These are phyloP conservation scores for Termitomyces sp. DNA, from an alignment of 1,284 basidiomycete species.

Conservation along the genomic window DNA sequence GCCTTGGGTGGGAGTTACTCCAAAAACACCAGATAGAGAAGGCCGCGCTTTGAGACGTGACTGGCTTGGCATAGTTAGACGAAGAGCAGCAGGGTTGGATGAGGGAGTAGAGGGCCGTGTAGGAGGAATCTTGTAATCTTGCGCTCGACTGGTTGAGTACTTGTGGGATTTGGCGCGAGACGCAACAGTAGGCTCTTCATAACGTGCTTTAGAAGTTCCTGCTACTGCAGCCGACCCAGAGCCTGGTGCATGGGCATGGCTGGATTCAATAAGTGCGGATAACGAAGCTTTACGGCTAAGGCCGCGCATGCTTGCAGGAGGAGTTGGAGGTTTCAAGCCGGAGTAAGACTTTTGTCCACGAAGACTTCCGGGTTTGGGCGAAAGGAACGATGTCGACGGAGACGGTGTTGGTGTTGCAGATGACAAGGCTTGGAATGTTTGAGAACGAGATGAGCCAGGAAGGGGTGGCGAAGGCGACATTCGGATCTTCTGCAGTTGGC, in stretches of 20 bases:
- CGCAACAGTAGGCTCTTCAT: constrained; percentile 72
- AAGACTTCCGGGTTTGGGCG: constrained; percentile 64
- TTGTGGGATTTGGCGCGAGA: constrained; percentile 71
- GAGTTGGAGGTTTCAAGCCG: constrained; percentile 66
- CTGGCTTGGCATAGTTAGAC: constrained; percentile 81
- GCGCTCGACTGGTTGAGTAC: constrained; percentile 54
- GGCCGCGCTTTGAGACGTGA: constrained; percentile 69
- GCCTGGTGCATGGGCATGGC: constrained; percentile 50
- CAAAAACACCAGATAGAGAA: constrained; percentile 69
- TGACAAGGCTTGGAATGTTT: constrained; percentile 56
- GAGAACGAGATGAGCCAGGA: constrained; percentile 46
- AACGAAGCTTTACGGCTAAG: constrained; percentile 71
- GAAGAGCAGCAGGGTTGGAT: constrained; percentile 64
- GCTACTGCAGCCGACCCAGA: constrained; percentile 38
- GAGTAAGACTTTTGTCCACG: constrained; percentile 78
- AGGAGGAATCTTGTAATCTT: constrained; percentile 68
- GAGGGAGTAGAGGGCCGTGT: constrained; percentile 74
- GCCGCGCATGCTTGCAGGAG: constrained; percentile 52
- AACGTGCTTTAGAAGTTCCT: constrained; percentile 42
- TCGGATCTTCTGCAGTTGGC: constrained; percentile 62
- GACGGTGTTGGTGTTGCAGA: constrained; percentile 41
- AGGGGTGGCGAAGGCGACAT: constrained; percentile 62
- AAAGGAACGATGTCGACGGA: constrained; percentile 47
- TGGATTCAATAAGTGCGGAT: constrained; percentile 64
- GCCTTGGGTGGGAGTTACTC: constrained; percentile 34